phyloP scores from a whole-genome alignment of 805 yeast species.

The Metschnikowia gelsemii region DNA sequence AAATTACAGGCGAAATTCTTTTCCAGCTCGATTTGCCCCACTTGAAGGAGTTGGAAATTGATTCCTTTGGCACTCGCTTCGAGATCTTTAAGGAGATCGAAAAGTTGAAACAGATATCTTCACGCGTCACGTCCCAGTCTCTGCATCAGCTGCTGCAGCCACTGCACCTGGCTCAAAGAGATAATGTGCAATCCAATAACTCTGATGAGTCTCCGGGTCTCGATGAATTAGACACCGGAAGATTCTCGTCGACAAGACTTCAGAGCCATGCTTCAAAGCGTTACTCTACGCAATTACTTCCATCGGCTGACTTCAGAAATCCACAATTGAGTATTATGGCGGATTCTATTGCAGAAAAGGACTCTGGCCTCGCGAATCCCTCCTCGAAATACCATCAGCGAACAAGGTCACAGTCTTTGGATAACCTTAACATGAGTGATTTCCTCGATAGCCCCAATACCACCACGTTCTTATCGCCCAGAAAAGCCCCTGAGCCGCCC shows the following conservation, averaged over 20 bases:
- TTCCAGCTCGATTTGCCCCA: slow-evolving; percentile 82
- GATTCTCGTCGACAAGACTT: slow-evolving; percentile 2
- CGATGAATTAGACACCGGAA: slow-evolving; percentile 1
- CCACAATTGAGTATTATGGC: background rate
- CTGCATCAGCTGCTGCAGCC: too few relatives aligned
- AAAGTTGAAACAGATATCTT: slow-evolving; percentile 43
- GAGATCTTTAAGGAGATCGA: slow-evolving; percentile 90
- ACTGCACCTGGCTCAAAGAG: background rate
- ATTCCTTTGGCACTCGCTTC: slow-evolving; percentile 92
- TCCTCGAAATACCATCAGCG: slow-evolving; percentile 36
- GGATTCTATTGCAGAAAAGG: background rate
- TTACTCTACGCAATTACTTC: slow-evolving; percentile 33
- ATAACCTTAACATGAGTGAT: slow-evolving; percentile 26
- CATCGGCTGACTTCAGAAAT: slow-evolving; percentile 36
- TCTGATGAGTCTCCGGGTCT: slow-evolving; percentile 21
- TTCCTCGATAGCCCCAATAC: slow-evolving; percentile 13
- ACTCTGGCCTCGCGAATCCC: slow-evolving; percentile 5
- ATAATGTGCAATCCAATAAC: slow-evolving; percentile 16
- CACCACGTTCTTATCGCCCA: slow-evolving; percentile 56
- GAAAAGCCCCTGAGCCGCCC: slow-evolving; percentile 74
- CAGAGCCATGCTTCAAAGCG: slow-evolving; percentile 12
- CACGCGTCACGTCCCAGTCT: slow-evolving; percentile 12
- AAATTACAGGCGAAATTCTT: slow-evolving; percentile 82
- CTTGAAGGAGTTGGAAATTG: slow-evolving; percentile 87
- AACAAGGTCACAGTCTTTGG: slow-evolving; percentile 52